Conservation (phyloP, 2,329 filamentous ascomycete species). For the Bipolaris bicolor region DNA sequence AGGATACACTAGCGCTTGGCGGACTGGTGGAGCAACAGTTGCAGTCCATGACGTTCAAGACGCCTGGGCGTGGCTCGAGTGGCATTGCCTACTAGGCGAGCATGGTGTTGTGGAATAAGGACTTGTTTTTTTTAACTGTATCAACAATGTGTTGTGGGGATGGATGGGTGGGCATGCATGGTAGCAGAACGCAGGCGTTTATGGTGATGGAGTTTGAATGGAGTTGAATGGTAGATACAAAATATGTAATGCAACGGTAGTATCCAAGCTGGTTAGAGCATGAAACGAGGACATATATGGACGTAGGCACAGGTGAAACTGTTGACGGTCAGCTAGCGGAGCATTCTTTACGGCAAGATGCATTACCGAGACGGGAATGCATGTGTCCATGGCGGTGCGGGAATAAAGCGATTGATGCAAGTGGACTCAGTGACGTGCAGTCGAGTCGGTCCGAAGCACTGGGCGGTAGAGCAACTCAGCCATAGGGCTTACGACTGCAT, state of each 20-base stretch:
- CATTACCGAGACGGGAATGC: slow-evolving; percentile 6
- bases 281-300: neutral
- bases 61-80: slow-evolving; percentile 29
- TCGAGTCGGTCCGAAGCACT: neutral
- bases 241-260: neutral
- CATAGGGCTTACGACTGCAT: slow-evolving; percentile 3
- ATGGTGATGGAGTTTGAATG: neutral
- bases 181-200: slow-evolving; percentile 12
- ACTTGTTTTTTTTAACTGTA: neutral
- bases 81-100: slow-evolving; percentile 35
- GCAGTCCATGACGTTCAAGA: slow-evolving; percentile 47
- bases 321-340: neutral
- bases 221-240: neutral
- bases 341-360: neutral
- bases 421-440: no score
- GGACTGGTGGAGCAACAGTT: slow-evolving; percentile 35
- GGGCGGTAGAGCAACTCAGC: neutral
- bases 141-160: neutral
- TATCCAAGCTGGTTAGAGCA: neutral
- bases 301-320: neutral
- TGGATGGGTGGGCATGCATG: neutral
- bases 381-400: neutral
- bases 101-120: neutral
- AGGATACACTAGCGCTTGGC: slow-evolving; percentile 46
- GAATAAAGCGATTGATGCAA: neutral